Conservation (phyloP, 75 land plant genomes). For the Sequoia sempervirens region DNA sequence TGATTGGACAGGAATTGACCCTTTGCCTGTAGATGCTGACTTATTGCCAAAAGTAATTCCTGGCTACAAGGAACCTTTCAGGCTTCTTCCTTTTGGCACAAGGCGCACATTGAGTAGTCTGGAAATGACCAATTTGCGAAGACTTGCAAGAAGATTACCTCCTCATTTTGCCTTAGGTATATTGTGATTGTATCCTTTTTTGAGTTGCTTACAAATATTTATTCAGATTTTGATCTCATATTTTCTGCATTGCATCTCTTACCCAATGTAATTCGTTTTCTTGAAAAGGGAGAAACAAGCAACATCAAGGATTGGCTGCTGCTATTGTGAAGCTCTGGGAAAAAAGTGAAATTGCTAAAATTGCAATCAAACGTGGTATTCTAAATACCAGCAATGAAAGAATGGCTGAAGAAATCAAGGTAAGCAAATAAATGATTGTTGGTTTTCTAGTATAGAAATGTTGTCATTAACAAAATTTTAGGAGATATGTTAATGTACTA, state of each 20-base stretch:
- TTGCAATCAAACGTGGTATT: constrained; percentile 86
- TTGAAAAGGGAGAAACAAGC: constrained; percentile 77
- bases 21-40: constrained; percentile 94
- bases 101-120: constrained; percentile 36
- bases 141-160: constrained; percentile 75
- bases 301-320: constrained; percentile 77
- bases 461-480: background rate
- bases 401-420: constrained; percentile 96
- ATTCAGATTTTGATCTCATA: background rate
- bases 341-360: constrained; percentile 76
- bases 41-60: constrained; percentile 64
- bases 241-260: background rate
- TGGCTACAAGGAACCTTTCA: constrained; percentile 74
- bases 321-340: constrained; percentile 96
- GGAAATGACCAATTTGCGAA: constrained; percentile 68
- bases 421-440: background rate
- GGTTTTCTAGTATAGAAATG: background rate
- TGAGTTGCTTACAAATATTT: background rate
- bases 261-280: background rate
- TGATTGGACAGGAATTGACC: constrained; percentile 83
- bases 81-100: constrained; percentile 88
- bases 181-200: background rate
- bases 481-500: background rate
- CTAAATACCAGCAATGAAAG: constrained; percentile 84
- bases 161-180: constrained; percentile 97